Evolutionary conservation across 257 asterid genomes (phyloP).

Genomic region (Solanum chmielewskii): DNA sequence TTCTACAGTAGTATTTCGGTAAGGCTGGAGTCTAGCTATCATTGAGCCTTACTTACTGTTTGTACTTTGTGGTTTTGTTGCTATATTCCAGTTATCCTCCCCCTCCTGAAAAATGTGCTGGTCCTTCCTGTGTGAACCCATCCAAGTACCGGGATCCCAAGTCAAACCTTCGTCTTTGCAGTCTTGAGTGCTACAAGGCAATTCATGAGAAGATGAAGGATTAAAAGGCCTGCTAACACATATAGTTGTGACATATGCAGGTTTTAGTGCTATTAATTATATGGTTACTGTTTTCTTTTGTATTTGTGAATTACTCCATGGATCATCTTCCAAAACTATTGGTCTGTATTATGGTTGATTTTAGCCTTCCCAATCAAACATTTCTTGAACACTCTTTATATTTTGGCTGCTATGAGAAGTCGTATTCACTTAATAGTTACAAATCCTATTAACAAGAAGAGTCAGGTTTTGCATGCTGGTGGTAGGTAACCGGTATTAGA

Average conservation of each 20-base stretch:
- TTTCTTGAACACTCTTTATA: not conserved
- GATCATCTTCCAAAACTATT: not conserved
- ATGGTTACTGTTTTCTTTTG: not conserved
- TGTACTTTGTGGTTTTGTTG: conserved; percentile 3
- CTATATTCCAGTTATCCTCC: conserved; percentile 71
- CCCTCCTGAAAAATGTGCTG: conserved; percentile 87
- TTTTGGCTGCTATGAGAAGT: not conserved
- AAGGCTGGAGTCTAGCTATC: not conserved
- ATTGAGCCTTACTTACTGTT: not conserved
- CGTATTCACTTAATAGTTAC: not conserved
- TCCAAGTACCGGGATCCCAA: conserved; percentile 85
- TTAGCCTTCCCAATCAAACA: not conserved
- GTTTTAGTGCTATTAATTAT: not conserved
- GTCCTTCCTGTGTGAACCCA: conserved; percentile 64
- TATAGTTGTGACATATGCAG: not conserved
- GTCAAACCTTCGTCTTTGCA: conserved; percentile 89
- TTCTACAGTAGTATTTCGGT: not conserved
- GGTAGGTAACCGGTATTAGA: not conserved
- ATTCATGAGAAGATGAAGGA: conserved; percentile 27
- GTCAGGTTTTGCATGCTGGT: not conserved
- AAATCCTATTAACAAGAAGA: not conserved
- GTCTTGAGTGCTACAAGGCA: conserved; percentile 89
- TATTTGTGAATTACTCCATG: not conserved
- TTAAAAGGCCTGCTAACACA: not conserved
- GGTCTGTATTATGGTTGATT: not conserved